phyloP scores from a whole-genome alignment of 1,139 yeast genomes.

The Taphrina pruni region DNA sequence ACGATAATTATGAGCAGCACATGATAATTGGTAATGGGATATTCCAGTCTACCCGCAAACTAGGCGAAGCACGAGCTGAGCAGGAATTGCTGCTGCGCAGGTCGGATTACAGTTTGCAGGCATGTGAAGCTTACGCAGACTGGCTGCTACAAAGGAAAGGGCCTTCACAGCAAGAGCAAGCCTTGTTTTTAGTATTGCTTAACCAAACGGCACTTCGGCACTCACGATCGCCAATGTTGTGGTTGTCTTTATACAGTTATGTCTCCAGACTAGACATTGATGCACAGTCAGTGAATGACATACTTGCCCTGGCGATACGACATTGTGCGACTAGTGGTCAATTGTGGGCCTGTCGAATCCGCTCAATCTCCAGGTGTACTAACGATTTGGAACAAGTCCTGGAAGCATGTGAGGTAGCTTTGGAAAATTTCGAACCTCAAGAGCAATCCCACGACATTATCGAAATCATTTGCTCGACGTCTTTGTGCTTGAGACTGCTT shows the following conservation, averaged over 20 bases:
- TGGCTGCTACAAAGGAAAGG: conserved; percentile 46
- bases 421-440: not conserved
- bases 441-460: not conserved
- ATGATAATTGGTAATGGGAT: conserved; percentile 53
- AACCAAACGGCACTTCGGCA: not conserved
- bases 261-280: not conserved
- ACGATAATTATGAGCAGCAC: conserved; percentile 53
- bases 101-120: conserved; percentile 44
- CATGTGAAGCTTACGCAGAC: conserved; percentile 51
- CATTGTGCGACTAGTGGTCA: not conserved
- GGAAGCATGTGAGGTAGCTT: conserved; percentile 11
- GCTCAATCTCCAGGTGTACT: not conserved
- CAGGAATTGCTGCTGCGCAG: conserved; percentile 47
- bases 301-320: not conserved
- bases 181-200: not conserved
- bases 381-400: conserved; percentile 4
- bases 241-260: conserved; percentile 6
- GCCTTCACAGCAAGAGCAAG: not conserved
- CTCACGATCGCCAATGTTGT: not conserved
- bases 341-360: conserved; percentile 7
- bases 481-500: not conserved
- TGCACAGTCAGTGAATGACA: not conserved
- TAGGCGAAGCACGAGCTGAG: conserved; percentile 45
- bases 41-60: conserved; percentile 51
- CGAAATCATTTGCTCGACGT: not conserved